A percentile compares a stretch with the other conserved stretches of the same genome.
These are phyloP conservation scores for Pelargonium exstipulatum DNA, from an alignment of 441 rosid species.

Conservation along the genomic window DNA sequence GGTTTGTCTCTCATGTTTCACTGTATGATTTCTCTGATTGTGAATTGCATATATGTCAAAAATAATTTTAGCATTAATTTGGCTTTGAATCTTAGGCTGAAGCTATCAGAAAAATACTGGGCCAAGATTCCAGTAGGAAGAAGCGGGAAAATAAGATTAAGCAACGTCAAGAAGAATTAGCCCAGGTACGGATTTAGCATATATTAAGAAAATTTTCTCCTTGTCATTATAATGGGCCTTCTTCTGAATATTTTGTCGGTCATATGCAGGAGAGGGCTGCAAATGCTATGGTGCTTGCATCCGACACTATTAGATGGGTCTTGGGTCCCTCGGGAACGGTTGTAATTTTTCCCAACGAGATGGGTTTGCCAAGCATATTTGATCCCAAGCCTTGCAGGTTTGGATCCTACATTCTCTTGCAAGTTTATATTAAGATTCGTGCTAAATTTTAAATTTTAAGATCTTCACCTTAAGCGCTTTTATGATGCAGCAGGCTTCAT, in stretches of 20 bases:
- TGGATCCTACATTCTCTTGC: neutral
- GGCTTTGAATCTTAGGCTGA: conserved; percentile 47
- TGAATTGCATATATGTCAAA: neutral
- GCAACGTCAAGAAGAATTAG: conserved; percentile 71
- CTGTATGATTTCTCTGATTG: neutral
- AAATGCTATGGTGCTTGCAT: conserved; percentile 40
- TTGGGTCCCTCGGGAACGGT: conserved; percentile 68
- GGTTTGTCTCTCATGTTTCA: conserved; percentile 39
- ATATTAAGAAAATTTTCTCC: neutral
- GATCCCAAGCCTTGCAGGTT: conserved; percentile 53
- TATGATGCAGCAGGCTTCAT: neutral
- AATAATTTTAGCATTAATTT: neutral
- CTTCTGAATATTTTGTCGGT: conserved; percentile 5
- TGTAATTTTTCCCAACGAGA: conserved; percentile 63
- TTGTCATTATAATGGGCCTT: neutral
- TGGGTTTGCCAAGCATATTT: conserved; percentile 73
- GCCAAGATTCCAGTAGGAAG: conserved; percentile 89
- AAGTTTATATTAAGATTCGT: neutral
- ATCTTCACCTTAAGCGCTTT: neutral
- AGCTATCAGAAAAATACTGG: conserved; percentile 89
- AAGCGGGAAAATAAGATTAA: conserved; percentile 78
- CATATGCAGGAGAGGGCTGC: conserved; percentile 71
- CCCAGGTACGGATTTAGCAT: conserved; percentile 47
- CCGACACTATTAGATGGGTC: conserved; percentile 50
- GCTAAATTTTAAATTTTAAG: neutral